A percentile compares a stretch with the other conserved stretches of the same genome.
phyloP scores from a whole-genome alignment of 768 basidiomycete genomes.

The Pisolithus orientalis region DNA sequence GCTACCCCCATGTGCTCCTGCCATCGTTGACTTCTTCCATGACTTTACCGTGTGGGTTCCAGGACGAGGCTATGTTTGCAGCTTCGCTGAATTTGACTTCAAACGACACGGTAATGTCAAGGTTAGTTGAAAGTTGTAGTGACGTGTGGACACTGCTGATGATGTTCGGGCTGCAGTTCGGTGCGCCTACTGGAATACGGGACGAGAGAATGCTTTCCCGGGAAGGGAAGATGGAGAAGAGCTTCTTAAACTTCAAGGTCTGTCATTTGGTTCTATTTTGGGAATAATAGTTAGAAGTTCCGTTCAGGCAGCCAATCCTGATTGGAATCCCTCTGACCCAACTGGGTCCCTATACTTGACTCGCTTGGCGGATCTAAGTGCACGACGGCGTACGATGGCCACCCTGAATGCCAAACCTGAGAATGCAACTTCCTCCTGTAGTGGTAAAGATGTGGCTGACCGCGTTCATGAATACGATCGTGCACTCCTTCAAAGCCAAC shows the following conservation, averaged over 20 bases:
- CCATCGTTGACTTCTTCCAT: slow-evolving; percentile 95
- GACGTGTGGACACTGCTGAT: not conserved
- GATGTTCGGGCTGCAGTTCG: slow-evolving; percentile 47
- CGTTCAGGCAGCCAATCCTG: slow-evolving; percentile 79
- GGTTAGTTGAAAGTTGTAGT: slow-evolving; percentile 33
- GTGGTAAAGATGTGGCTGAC: slow-evolving; percentile 34
- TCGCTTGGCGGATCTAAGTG: slow-evolving; percentile 68
- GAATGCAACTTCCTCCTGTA: slow-evolving; percentile 25
- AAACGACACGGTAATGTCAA: slow-evolving; percentile 90
- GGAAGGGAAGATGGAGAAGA: slow-evolving; percentile 99
- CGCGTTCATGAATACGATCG: slow-evolving; percentile 72
- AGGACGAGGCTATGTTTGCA: slow-evolving; percentile 93
- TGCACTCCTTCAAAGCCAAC: slow-evolving; percentile 65
- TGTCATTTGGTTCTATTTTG: not conserved
- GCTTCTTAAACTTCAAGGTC: slow-evolving; percentile 89
- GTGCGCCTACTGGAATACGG: slow-evolving; percentile 64
- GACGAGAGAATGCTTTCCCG: slow-evolving; percentile 79
- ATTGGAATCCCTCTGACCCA: slow-evolving; percentile 91
- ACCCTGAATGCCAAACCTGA: slow-evolving; percentile 23
- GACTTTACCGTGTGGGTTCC: slow-evolving; percentile 98
- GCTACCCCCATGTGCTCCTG: slow-evolving; percentile 81
- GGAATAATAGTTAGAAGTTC: not conserved
- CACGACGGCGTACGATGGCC: slow-evolving; percentile 32
- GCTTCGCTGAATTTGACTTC: slow-evolving; percentile 98
- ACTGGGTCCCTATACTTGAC: slow-evolving; percentile 86